A percentile compares a stretch with the other conserved stretches of the same genome.
Evolutionary conservation across 2,329 filamentous ascomycete genomes (phyloP).

Genomic region (Blumeria graminis): DNA sequence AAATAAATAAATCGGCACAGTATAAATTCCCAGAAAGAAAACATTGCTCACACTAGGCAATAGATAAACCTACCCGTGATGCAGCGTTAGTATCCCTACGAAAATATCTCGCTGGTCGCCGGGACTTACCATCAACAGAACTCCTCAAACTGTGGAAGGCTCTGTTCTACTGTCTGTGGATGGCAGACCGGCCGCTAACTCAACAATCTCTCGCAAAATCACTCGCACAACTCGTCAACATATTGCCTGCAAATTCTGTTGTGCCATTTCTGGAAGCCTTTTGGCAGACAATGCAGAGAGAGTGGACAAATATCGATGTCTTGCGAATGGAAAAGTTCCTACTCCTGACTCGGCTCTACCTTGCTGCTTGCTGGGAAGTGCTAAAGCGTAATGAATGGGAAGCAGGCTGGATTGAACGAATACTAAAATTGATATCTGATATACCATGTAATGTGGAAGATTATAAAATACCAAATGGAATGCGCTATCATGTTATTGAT

Average conservation of each 20-base stretch:
- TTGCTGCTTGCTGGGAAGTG: constrained; percentile 41
- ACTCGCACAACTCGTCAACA: constrained; percentile 44
- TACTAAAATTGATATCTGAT: constrained; percentile 22
- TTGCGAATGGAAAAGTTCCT: constrained; percentile 83
- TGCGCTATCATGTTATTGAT: constrained; percentile 72
- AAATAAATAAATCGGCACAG: not conserved
- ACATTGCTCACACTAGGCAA: not conserved
- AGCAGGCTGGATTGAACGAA: constrained; percentile 16
- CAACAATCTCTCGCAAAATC: constrained; percentile 66
- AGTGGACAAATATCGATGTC: constrained; percentile 50
- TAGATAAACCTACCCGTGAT: constrained; percentile 58
- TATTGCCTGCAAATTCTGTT: constrained; percentile 24
- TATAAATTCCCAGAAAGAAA: not conserved
- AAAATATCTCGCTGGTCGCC: constrained; percentile 41
- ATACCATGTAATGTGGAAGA: constrained; percentile 21
- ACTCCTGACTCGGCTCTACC: constrained; percentile 53
- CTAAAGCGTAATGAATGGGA: constrained; percentile 18
- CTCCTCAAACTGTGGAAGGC: constrained; percentile 84
- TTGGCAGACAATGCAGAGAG: constrained; percentile 43
- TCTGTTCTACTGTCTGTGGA: constrained; percentile 81
- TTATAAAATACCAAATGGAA: constrained; percentile 45
- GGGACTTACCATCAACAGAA: constrained; percentile 40
- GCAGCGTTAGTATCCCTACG: constrained; percentile 54
- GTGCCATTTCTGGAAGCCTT: constrained; percentile 34
- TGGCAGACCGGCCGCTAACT: constrained; percentile 70